These are phyloP conservation scores for Aspergillus ochraceoroseus DNA, from an alignment of 2,329 filamentous ascomycete genomes.

Conservation along the genomic window DNA sequence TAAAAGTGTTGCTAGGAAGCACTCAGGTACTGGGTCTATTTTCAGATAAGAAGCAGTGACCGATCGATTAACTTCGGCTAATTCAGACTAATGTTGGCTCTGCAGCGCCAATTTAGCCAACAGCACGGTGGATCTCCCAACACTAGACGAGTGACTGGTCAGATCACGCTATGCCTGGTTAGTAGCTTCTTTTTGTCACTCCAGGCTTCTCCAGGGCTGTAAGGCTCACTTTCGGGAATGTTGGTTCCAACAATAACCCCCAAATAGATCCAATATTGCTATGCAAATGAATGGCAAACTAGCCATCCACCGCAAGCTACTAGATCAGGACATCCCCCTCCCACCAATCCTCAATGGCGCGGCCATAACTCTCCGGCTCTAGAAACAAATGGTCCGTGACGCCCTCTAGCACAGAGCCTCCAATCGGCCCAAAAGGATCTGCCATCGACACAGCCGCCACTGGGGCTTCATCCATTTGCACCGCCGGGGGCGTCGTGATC, in stretches of 20 bases:
- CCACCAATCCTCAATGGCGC: constrained; percentile 14
- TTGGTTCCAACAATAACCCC: not conserved
- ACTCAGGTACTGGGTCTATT: too few relatives aligned
- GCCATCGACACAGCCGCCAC: constrained; percentile 3
- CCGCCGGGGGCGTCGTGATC: constrained; percentile 8
- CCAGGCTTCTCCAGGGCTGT: not conserved
- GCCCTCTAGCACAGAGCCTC: constrained; percentile 7
- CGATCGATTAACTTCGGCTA: too few relatives aligned
- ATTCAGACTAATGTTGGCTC: too few relatives aligned
- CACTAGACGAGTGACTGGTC: not conserved
- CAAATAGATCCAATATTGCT: not conserved
- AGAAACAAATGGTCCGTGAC: constrained; percentile 12
- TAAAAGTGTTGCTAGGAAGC: too few relatives aligned
- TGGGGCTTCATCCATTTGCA: constrained; percentile 1
- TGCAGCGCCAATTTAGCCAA: too few relatives aligned
- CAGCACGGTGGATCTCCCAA: constrained; percentile 3
- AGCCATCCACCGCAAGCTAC: not conserved
- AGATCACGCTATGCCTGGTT: constrained; percentile 1
- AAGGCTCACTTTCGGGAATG: not conserved
- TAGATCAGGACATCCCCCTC: constrained; percentile 10
- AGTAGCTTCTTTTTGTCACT: not conserved
- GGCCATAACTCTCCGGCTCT: constrained; percentile 12
- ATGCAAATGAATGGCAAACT: constrained; percentile 7
- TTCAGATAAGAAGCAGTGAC: too few relatives aligned
- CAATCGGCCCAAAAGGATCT: constrained; percentile 10